Base-by-base conservation (phyloP, 768 basidiomycete genomes). In the Rhizopogon rudus region DNA sequence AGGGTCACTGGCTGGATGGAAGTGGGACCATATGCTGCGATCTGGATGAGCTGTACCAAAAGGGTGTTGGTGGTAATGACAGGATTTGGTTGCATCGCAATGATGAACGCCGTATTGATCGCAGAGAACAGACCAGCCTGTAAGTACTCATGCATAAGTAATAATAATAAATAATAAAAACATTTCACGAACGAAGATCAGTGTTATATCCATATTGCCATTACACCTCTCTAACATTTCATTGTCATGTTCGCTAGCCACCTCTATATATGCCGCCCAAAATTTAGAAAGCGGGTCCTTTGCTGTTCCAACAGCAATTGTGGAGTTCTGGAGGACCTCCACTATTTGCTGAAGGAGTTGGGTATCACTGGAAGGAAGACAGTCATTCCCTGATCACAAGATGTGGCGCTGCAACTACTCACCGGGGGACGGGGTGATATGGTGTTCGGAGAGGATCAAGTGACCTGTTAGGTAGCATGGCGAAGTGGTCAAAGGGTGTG, bases 41-140 rank as follows among this genome's bases (percentile, higher is more conserved):
- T 44, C 20, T 58, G 57, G 17, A 60, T 51, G 7, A 60, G 22
- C 9, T 53, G 20, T 46, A 20, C 52, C 16, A 60, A n/a, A 12
- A 58, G 56, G 20, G 44, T 58, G 20, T 52, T 37, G 16, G 58
- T 59, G 10, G 52, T 59, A 6, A 43, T 40, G 35, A 25, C 48
- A 28, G 57, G 57, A 35, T 58, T 25, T 17, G 57, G 51, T 48
- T 57, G 44, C 52, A 58, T 25, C 7, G 31, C 33, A 17, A 57
- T 20, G 28, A 60, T 45, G 39, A 60, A 60, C 28, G 59, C 20
- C 3, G 58, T 51, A 25, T 45, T 40, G 45, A 60, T 53, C 22
- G 52, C 57, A 2, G 58, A 57, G 37, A 60, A 60, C 20, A 60
- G 44, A 37, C 58, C 53, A 20, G 59, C 57, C 59, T 60, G 25